phyloP scores from a whole-genome alignment of 2,329 filamentous ascomycete species.

The Cadophora malorum region DNA sequence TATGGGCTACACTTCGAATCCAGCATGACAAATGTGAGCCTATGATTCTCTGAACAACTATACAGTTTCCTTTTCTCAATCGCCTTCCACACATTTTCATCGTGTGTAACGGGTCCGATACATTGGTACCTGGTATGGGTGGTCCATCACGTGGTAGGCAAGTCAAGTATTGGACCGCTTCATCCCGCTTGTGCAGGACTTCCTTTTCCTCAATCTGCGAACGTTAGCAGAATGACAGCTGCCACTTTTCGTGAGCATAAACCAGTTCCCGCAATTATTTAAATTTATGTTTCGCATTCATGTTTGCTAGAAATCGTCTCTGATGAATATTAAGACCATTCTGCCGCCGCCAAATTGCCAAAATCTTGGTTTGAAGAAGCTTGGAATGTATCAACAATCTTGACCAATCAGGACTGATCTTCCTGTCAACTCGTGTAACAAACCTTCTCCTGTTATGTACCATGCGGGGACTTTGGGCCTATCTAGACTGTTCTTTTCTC shows the following conservation, averaged over 20 bases:
- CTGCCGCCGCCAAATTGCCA: background rate
- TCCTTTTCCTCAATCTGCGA: conserved; percentile 7
- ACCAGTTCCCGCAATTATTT: background rate
- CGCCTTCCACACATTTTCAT: too few species aligned
- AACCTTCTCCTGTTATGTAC: background rate
- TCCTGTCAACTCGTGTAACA: background rate
- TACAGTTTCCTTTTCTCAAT: background rate
- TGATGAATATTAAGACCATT: background rate
- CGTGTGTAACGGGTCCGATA: too few species aligned
- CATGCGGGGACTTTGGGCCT: too few species aligned
- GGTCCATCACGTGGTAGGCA: background rate
- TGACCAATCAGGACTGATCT: background rate
- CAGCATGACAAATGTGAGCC: too few species aligned
- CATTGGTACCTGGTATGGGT: background rate
- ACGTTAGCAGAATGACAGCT: background rate
- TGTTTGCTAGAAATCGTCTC: background rate
- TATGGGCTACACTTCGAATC: too few species aligned
- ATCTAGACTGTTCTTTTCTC: too few species aligned
- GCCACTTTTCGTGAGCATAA: background rate
- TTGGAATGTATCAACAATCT: background rate
- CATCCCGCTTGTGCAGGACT: background rate
- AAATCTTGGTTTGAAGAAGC: background rate
- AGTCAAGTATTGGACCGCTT: conserved; percentile 5
- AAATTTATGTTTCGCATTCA: background rate
- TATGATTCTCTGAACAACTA: background rate